Conservation (phyloP, 2,329 filamentous ascomycete genomes). For the Microcyclosporella mali region DNA sequence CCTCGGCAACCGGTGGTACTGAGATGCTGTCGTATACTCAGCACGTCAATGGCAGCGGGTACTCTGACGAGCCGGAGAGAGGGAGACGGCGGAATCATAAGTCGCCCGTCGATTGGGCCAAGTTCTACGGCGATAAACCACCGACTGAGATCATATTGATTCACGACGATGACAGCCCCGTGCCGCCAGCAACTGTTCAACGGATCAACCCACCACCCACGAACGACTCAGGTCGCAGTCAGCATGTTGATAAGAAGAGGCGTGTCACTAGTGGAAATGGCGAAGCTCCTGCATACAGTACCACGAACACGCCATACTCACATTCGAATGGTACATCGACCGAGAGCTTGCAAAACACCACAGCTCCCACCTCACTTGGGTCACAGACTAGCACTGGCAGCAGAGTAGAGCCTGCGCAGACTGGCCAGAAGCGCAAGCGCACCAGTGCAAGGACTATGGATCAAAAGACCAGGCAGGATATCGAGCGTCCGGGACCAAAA, state of each 20-base stretch:
- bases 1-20: conserved; percentile 10
- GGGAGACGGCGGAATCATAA: conserved; percentile 18
- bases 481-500: conserved; percentile 22
- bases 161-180: conserved; percentile 40
- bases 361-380: conserved; percentile 71
- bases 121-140: conserved; percentile 33
- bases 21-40: conserved; percentile 8
- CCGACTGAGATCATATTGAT: conserved; percentile 49
- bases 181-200: conserved; percentile 19
- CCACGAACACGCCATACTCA: conserved; percentile 61
- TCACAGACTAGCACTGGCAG: conserved; percentile 56
- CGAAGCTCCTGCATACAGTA: conserved; percentile 27
- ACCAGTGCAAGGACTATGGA: conserved; percentile 49
- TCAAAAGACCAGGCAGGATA: conserved; percentile 29
- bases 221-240: conserved; percentile 23
- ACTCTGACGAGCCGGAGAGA: conserved; percentile 15
- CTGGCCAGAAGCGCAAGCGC: conserved; percentile 87
- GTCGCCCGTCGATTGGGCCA: conserved; percentile 32
- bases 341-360: conserved; percentile 60
- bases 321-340: conserved; percentile 60
- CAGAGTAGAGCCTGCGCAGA: conserved; percentile 54
- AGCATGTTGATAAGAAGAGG: conserved; percentile 65
- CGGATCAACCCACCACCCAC: conserved; percentile 16
- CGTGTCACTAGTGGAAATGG: conserved; percentile 48
- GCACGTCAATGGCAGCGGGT: conserved; percentile 8